Evolutionary conservation across 352 stramenopile genomes (phyloP).

Genomic region (Globisporangium barbulae): DNA sequence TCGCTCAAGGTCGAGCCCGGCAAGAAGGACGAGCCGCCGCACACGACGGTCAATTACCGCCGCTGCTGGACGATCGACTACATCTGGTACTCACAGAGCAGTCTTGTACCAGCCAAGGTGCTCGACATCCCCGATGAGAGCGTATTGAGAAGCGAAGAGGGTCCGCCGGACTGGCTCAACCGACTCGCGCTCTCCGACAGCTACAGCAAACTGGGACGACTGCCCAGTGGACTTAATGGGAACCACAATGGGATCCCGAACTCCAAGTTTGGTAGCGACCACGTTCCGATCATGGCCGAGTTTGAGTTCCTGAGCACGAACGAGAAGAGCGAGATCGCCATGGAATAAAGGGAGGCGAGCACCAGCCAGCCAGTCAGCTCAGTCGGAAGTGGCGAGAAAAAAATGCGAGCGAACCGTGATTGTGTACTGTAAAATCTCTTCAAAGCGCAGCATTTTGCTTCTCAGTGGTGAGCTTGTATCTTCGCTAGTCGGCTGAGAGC

Average conservation of each 20-base stretch:
- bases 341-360: background rate
- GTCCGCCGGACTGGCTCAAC: slow-evolving; percentile 76
- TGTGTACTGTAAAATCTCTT: background rate
- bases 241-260: slow-evolving; percentile 90
- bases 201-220: slow-evolving; percentile 56
- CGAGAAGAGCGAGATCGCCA: slow-evolving; percentile 15
- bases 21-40: slow-evolving; percentile 66
- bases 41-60: slow-evolving; percentile 86
- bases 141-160: slow-evolving; percentile 65
- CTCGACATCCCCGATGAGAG: slow-evolving; percentile 76
- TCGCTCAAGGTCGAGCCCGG: slow-evolving; percentile 28
- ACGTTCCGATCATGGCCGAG: slow-evolving; percentile 84
- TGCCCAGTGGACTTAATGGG: slow-evolving; percentile 58
- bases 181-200: slow-evolving; percentile 65
- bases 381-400: too few relatives aligned
- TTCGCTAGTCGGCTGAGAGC: background rate
- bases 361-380: background rate
- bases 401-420: too few relatives aligned
- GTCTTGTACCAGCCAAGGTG: slow-evolving; percentile 53
- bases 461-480: background rate
- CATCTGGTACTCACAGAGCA: slow-evolving; percentile 82
- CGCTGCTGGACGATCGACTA: slow-evolving; percentile 89
- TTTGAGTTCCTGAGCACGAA: slow-evolving; percentile 65
- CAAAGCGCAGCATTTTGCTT: background rate
- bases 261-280: slow-evolving; percentile 79